Conservation (phyloP, 129 eudicot genomes). For the Silybum marianum region DNA sequence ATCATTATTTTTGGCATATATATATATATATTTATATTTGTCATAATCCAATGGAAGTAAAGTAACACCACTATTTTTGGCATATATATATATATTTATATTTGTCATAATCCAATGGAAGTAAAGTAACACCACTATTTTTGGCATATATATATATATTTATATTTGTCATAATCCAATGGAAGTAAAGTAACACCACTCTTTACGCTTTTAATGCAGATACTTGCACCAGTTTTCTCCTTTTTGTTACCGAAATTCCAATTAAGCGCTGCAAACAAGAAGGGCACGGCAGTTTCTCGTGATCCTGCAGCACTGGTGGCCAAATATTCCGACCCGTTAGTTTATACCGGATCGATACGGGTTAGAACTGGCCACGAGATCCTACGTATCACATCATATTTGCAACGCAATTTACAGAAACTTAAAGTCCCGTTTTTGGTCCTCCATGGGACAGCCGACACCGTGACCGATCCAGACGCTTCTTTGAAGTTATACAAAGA, state of each 20-base stretch:
- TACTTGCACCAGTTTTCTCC: conserved; percentile 74
- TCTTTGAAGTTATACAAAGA: conserved; percentile 57
- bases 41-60: too few species aligned
- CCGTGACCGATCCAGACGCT: conserved; percentile 79
- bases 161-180: neutral
- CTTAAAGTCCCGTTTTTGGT: conserved; percentile 70
- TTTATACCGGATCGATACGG: conserved; percentile 82
- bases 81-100: too few species aligned
- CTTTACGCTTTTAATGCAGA: conserved; percentile 25
- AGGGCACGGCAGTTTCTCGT: conserved; percentile 63
- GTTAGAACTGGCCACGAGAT: conserved; percentile 78
- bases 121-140: too few species aligned
- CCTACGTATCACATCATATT: conserved; percentile 55
- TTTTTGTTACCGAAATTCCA: conserved; percentile 73
- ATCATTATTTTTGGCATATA: neutral
- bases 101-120: too few species aligned
- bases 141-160: too few species aligned
- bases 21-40: too few species aligned
- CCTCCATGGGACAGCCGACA: conserved; percentile 80
- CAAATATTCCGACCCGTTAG: conserved; percentile 85
- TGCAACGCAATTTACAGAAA: conserved; percentile 57
- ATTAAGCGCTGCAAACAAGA: conserved; percentile 82
- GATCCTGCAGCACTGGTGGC: conserved; percentile 74
- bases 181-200: neutral
- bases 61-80: too few species aligned